Evolutionary conservation across 2,329 filamentous ascomycete species (phyloP), one percentile per base, ranked within the genome.

Genomic region (Mycosphaerella sp.): DNA sequence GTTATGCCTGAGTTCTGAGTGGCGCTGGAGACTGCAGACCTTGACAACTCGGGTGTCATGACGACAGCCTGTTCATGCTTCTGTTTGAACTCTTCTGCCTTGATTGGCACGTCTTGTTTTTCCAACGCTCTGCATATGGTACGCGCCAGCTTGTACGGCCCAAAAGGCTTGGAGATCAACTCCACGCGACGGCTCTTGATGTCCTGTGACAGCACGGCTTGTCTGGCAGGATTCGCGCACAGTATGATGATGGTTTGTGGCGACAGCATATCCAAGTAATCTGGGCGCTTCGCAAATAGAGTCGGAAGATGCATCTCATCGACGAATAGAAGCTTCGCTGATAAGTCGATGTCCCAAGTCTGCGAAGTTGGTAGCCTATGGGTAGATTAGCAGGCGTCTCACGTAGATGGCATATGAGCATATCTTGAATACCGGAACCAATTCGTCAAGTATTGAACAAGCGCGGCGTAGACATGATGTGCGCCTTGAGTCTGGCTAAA

Each of bases 161-260:
- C 58, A 36, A 60, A 57, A 0, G 58, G 58, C 41, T 60, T 60
- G 14, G 48, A 53, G 4, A 60, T 17, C 17, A 56, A 25, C 35
- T 55, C 59, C 3, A 61, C 55, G 25, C 50, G 52, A 27, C n/a
- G 35, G 17, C 59, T 56, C 14, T 51, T 49, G 30, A 61, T 58
- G 36, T 60, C 58, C 37, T 54, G 50, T 3, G 58, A 42, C 32
- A 60, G 36, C n/a, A 58, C 49, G 2, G 56, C 54, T 51, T 60
- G 56, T 27, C 58, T 47, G 28, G 64, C 61, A 4, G 64, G 58
- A 45, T 64, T 66, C 10, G 66, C 63, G 49, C 66, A 68, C 3
- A 70, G 52, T 9, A 70, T 59, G 32, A 70, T 60, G 41, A 68
- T 58, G 17, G 59, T 63, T 25, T 59, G 56, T 16, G 52, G 46